Percentiles rank a stretch among this genome's conserved stretches.
phyloP scores from a whole-genome alignment of 2,329 filamentous ascomycete species.

The Stemphylium beticola region DNA sequence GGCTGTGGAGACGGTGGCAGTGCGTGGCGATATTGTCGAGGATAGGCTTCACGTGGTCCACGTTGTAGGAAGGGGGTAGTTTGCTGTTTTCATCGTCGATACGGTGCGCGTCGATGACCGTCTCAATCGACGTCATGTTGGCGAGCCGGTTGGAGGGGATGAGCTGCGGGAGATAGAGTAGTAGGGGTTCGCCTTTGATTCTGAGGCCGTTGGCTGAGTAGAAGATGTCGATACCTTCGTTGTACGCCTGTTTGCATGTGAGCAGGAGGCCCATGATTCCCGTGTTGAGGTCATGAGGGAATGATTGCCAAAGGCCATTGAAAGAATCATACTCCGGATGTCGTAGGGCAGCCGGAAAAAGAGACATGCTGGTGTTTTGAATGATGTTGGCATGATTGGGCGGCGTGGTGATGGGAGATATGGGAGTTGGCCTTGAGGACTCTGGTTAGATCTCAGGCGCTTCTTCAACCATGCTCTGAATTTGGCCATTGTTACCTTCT shows the following conservation, averaged over 20 bases:
- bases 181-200: constrained; percentile 12
- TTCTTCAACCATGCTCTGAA: constrained; percentile 1
- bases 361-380: constrained; percentile 2
- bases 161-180: constrained; percentile 13
- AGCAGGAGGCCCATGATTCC: constrained; percentile 17
- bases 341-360: constrained; percentile 15
- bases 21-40: constrained; percentile 11
- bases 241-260: constrained; percentile 18
- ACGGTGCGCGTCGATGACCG: not conserved
- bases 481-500: not conserved
- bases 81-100: not conserved
- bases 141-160: constrained; percentile 11
- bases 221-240: constrained; percentile 16
- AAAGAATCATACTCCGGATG: constrained; percentile 6
- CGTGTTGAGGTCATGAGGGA: not conserved
- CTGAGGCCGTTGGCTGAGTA: constrained; percentile 14
- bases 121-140: constrained; percentile 8
- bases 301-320: constrained; percentile 6
- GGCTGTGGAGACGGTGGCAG: constrained; percentile 3
- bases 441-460: not conserved
- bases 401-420: constrained; percentile 3
- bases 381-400: constrained; percentile 6
- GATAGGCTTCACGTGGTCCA: constrained; percentile 10
- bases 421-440: not conserved
- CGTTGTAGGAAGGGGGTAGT: not conserved